Evolutionary conservation across 495 filamentous ascomycete genomes (phyloP).

Genomic region (Penicillium soppii): DNA sequence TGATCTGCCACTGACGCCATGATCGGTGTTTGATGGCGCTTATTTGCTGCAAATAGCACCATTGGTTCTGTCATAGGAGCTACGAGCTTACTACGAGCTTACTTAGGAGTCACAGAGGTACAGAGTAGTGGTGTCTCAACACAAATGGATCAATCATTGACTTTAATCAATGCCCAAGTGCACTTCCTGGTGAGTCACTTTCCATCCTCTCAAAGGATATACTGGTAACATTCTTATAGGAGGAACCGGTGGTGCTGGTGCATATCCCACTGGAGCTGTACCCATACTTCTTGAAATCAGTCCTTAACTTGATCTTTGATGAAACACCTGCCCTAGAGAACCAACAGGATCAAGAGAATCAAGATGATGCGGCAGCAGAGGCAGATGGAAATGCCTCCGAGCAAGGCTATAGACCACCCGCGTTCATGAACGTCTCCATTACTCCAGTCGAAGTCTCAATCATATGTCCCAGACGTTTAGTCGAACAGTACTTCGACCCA

Average conservation of each 20-base stretch:
- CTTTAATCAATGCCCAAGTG: slow-evolving; percentile 54
- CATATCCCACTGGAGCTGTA: slow-evolving; percentile 88
- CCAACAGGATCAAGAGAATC: neutral
- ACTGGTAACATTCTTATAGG: slow-evolving; percentile 52
- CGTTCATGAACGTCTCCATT: slow-evolving; percentile 90
- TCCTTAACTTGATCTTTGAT: slow-evolving; percentile 80
- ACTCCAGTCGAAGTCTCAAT: slow-evolving; percentile 93
- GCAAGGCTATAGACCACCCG: slow-evolving; percentile 51
- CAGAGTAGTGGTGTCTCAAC: too few relatives aligned
- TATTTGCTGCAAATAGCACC: slow-evolving; percentile 6
- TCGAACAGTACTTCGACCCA: slow-evolving; percentile 71
- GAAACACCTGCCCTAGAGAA: slow-evolving; percentile 42
- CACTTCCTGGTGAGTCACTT: slow-evolving; percentile 52
- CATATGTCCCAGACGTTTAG: slow-evolving; percentile 75
- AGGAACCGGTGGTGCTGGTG: slow-evolving; percentile 81
- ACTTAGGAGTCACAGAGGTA: too few relatives aligned
- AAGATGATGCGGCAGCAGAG: slow-evolving; percentile 20
- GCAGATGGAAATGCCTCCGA: slow-evolving; percentile 27
- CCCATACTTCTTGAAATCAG: slow-evolving; percentile 74
- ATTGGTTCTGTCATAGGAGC: slow-evolving; percentile 18
- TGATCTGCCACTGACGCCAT: slow-evolving; percentile 16
- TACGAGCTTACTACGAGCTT: too few relatives aligned
- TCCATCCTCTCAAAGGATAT: neutral
- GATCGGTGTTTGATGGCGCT: slow-evolving; percentile 2
- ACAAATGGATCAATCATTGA: slow-evolving; percentile 50